Evolutionary conservation across 164 flowering plant species (phyloP).

Genomic region (Nymphaea thermarum): DNA sequence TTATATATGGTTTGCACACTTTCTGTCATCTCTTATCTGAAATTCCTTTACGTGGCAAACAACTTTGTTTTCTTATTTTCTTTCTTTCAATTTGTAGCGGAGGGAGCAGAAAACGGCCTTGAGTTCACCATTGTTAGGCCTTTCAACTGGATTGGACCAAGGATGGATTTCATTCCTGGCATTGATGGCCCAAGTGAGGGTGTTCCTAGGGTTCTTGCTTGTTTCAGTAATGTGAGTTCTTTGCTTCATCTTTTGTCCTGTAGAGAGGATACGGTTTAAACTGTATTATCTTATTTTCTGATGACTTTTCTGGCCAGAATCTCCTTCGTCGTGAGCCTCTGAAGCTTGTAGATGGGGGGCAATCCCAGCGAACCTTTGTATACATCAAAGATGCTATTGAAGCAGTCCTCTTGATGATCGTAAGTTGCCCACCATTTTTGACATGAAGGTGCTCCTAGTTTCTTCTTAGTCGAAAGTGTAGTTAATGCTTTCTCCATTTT

Average conservation of each 20-base stretch:
- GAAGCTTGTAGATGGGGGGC: constrained; percentile 55
- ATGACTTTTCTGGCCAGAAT: constrained; percentile 18
- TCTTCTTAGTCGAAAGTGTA: not conserved
- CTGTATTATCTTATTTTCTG: not conserved
- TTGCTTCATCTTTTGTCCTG: not conserved
- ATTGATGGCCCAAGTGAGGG: constrained; percentile 61
- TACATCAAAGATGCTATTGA: constrained; percentile 58
- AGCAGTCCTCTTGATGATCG: constrained; percentile 53
- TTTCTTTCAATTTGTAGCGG: constrained; percentile 19
- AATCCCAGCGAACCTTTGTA: constrained; percentile 48
- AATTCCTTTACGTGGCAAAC: not conserved
- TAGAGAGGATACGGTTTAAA: not conserved
- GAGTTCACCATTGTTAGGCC: constrained; percentile 57
- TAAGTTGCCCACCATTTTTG: constrained; percentile 7
- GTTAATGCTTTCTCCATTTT: not conserved
- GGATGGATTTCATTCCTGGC: constrained; percentile 61
- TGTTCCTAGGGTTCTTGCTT: constrained; percentile 53
- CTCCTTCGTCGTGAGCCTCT: constrained; percentile 44
- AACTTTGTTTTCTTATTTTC: not conserved
- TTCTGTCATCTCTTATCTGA: not conserved
- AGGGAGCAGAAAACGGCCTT: constrained; percentile 51
- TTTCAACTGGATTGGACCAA: constrained; percentile 64
- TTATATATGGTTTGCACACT: constrained; percentile 20
- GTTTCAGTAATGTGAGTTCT: constrained; percentile 47
- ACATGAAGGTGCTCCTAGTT: not conserved